Percentiles rank a stretch among this genome's conserved stretches.
phyloP scores from a whole-genome alignment of 345 rosid species.

The Arabidopsis suecica region DNA sequence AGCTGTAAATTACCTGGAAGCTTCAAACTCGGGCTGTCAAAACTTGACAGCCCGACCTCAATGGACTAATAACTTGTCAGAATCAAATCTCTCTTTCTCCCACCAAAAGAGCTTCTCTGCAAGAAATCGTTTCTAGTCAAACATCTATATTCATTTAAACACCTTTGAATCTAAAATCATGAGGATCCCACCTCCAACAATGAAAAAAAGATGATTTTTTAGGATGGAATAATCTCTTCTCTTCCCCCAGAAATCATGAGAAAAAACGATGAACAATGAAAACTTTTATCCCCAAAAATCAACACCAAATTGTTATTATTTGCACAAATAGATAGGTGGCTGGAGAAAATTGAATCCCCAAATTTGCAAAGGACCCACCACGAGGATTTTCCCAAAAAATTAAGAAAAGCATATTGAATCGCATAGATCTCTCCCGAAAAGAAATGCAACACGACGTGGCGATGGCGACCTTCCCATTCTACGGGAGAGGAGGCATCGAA shows the following conservation, averaged over 20 bases:
- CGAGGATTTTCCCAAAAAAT: background rate
- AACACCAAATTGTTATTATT: background rate
- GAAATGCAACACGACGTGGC: conserved; percentile 12
- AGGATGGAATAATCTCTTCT: background rate
- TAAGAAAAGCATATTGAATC: conserved; percentile 4
- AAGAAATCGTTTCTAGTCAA: conserved; percentile 25
- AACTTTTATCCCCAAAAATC: background rate
- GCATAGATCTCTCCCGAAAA: conserved; percentile 21
- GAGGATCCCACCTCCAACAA: conserved; percentile 33
- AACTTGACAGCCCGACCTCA: conserved; percentile 39
- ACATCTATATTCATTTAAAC: background rate
- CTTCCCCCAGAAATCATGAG: background rate
- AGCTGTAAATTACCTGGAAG: conserved; percentile 39
- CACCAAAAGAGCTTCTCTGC: conserved; percentile 15
- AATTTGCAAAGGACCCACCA: conserved; percentile 23
- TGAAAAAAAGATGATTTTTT: background rate
- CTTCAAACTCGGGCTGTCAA: conserved; percentile 48
- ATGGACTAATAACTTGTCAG: conserved; percentile 19
- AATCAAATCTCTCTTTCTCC: conserved; percentile 32
- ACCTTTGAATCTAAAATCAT: background rate
- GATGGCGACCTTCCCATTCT: conserved; percentile 2
- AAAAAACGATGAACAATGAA: conserved; percentile 10
- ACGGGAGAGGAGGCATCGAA: background rate
- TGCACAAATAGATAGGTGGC: too few relatives aligned
- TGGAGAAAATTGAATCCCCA: background rate